These are phyloP conservation scores for Acacia concinna DNA, from an alignment of 331 rosid species.

Conservation along the genomic window DNA sequence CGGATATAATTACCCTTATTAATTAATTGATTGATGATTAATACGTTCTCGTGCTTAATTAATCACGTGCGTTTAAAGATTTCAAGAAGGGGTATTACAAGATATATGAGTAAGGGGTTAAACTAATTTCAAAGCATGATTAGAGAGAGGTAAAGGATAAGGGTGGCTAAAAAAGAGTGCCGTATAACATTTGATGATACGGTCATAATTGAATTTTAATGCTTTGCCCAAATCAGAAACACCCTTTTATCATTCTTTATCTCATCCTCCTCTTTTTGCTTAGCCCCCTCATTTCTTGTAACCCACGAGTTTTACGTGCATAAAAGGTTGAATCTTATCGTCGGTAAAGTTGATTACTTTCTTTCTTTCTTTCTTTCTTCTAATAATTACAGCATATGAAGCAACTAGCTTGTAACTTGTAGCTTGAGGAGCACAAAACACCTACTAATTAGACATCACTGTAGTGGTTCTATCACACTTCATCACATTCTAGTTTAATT, in stretches of 20 bases:
- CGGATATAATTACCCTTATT: background rate
- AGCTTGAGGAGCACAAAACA: no score
- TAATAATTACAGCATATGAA: no score
- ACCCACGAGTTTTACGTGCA: background rate
- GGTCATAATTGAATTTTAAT: no score
- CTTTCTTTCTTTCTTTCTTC: no score
- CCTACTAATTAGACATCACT: no score
- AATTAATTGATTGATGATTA: background rate
- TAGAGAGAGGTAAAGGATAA: background rate
- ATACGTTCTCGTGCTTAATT: background rate
- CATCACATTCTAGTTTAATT: no score
- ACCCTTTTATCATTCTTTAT: background rate
- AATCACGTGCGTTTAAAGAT: background rate
- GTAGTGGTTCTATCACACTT: no score
- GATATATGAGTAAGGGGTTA: background rate
- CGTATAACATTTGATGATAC: no score
- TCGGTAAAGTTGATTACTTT: background rate
- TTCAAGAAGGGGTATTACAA: background rate
- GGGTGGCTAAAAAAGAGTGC: no score
- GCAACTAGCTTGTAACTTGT: no score
- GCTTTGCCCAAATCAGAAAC: background rate
- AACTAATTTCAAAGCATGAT: background rate
- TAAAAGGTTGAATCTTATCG: background rate
- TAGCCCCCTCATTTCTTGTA: background rate
- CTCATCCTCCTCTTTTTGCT: background rate